phyloP scores from a whole-genome alignment of 1,284 basidiomycete genomes.

The Ceratobasidium papillatum region DNA sequence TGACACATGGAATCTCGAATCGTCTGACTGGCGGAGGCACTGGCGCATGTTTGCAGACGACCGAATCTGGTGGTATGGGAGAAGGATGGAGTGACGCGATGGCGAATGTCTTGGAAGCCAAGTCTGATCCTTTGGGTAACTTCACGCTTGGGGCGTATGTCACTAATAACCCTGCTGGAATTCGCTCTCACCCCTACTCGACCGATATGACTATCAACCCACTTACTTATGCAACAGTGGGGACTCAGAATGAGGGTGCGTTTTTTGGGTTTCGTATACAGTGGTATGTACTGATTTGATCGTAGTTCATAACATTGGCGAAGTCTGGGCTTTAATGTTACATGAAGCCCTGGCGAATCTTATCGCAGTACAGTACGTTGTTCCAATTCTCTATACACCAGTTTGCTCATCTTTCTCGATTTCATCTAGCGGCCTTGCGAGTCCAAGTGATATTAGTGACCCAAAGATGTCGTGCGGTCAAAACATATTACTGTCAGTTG shows the following conservation, averaged over 20 bases:
- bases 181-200: conserved; percentile 41
- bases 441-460: too few species aligned
- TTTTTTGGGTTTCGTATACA: background rate
- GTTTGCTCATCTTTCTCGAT: too few species aligned
- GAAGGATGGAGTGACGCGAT: conserved; percentile 41
- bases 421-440: too few species aligned
- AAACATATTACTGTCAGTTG: too few species aligned
- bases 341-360: conserved; percentile 30
- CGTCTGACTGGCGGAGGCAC: conserved; percentile 30
- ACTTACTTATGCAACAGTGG: conserved; percentile 17
- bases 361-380: conserved; percentile 24
- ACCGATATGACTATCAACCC: conserved; percentile 39
- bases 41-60: conserved; percentile 21
- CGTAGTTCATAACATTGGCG: conserved; percentile 37
- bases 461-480: too few species aligned
- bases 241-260: conserved; percentile 15
- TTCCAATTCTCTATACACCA: background rate
- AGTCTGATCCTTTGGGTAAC: conserved; percentile 9
- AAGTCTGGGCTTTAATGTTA: conserved; percentile 35
- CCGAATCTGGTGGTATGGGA: conserved; percentile 41
- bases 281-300: background rate
- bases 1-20: conserved; percentile 38
- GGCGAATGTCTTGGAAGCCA: conserved; percentile 31
- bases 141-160: conserved; percentile 41
- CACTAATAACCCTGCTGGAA: conserved; percentile 21